Evolutionary conservation across 2,329 filamentous ascomycete genomes (phyloP).

Genomic region (Colletotrichum musicola): DNA sequence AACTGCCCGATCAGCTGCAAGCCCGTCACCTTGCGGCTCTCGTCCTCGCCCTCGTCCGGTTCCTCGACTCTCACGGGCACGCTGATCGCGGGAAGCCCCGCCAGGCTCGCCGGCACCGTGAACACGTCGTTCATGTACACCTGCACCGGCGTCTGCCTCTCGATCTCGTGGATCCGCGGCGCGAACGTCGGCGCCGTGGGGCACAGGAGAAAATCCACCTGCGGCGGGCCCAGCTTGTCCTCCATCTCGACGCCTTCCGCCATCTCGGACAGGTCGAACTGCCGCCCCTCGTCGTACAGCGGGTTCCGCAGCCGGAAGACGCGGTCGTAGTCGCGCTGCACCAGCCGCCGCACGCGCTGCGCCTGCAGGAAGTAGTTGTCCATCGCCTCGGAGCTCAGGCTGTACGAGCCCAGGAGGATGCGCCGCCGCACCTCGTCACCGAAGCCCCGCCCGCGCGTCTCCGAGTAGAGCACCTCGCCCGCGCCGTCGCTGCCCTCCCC

Average conservation of each 20-base stretch:
- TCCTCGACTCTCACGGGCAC: constrained; percentile 81
- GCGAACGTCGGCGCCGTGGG: constrained; percentile 87
- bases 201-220: constrained; percentile 88
- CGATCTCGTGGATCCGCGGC: constrained; percentile 72
- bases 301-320: constrained; percentile 80
- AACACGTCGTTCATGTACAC: constrained; percentile 95
- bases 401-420: constrained; percentile 91
- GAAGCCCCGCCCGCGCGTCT: constrained; percentile 80
- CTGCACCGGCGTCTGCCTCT: constrained; percentile 71
- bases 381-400: constrained; percentile 88
- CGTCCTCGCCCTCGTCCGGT: constrained; percentile 46
- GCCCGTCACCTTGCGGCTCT: constrained; percentile 58
- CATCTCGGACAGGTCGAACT: constrained; percentile 73
- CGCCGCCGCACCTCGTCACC: constrained; percentile 88
- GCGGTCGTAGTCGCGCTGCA: constrained; percentile 87
- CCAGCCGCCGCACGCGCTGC: constrained; percentile 85
- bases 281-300: constrained; percentile 63
- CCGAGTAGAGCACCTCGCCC: constrained; percentile 78
- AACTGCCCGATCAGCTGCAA: constrained; percentile 87
- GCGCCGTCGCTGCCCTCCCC: constrained; percentile 64
- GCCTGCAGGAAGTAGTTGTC: constrained; percentile 98
- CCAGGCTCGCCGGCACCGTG: constrained; percentile 93
- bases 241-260: constrained; percentile 63
- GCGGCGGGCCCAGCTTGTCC: constrained; percentile 68
- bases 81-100: constrained; percentile 89